Conservation (phyloP, 345 rosid species). For the Eucalyptus pumila region DNA sequence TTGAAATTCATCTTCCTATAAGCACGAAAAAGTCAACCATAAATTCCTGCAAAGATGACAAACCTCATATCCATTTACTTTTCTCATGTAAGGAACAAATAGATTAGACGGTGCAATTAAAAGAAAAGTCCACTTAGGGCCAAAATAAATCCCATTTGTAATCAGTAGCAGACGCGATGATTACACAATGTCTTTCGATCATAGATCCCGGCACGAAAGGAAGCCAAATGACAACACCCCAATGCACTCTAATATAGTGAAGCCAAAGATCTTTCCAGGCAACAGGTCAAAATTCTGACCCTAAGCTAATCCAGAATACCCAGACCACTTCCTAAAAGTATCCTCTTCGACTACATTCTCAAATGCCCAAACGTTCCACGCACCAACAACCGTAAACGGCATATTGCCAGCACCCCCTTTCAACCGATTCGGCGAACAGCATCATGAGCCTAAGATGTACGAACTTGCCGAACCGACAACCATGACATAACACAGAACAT, state of each 20-base stretch:
- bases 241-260: background rate
- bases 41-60: background rate
- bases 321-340: background rate
- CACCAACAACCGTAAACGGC: background rate
- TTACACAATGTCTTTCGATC: background rate
- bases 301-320: background rate
- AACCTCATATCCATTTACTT: background rate
- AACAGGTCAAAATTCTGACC: background rate
- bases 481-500: background rate
- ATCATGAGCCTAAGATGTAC: background rate
- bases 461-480: rapidly evolving
- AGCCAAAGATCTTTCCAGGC: background rate
- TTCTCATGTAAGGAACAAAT: background rate
- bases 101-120: background rate
- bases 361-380: background rate
- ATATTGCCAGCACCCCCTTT: background rate
- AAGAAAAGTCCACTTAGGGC: background rate
- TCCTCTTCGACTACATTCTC: background rate
- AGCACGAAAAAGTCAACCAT: background rate
- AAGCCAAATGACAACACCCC: background rate
- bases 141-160: background rate
- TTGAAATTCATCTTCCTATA: slow-evolving; percentile 29
- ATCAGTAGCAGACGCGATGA: background rate
- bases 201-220: background rate
- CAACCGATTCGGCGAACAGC: background rate